Conservation (phyloP, 2,329 filamentous ascomycete genomes). For the Aspergillus phoenicis region DNA sequence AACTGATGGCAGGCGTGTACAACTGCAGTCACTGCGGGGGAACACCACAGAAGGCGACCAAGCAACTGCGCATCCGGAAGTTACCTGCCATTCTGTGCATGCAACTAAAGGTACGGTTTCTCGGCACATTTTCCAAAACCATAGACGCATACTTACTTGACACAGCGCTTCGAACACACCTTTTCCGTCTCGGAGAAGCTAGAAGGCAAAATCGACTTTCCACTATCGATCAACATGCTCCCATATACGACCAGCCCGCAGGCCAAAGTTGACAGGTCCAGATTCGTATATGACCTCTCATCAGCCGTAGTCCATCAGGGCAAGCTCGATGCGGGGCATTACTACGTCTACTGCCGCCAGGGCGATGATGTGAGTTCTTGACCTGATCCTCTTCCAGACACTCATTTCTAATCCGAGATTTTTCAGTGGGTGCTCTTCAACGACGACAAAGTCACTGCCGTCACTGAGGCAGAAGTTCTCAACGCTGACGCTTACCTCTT, state of each 20-base stretch:
- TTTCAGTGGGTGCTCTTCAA: constrained; percentile 91
- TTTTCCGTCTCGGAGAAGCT: constrained; percentile 80
- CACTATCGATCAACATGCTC: constrained; percentile 82
- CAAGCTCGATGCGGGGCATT: constrained; percentile 89
- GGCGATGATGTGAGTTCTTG: constrained; percentile 63
- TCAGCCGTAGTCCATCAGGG: constrained; percentile 93
- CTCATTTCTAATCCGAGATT: constrained; percentile 2
- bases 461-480: constrained; percentile 81
- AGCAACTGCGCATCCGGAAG: constrained; percentile 80
- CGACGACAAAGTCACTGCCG: constrained; percentile 86
- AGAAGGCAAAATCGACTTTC: constrained; percentile 82
- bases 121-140: not conserved
- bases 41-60: constrained; percentile 72
- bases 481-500: constrained; percentile 84
- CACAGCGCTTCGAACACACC: constrained; percentile 72
- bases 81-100: constrained; percentile 88
- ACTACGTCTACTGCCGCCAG: constrained; percentile 83
- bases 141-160: constrained; percentile 9
- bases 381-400: not conserved
- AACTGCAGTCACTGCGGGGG: constrained; percentile 78
- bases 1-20: constrained; percentile 74
- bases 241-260: constrained; percentile 76
- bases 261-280: constrained; percentile 42
- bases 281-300: constrained; percentile 81
- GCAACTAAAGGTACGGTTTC: constrained; percentile 74